A percentile compares a stretch with the other conserved stretches of the same genome.
These are phyloP conservation scores for Populus nigra DNA, from an alignment of 345 rosid genomes.

Conservation along the genomic window DNA sequence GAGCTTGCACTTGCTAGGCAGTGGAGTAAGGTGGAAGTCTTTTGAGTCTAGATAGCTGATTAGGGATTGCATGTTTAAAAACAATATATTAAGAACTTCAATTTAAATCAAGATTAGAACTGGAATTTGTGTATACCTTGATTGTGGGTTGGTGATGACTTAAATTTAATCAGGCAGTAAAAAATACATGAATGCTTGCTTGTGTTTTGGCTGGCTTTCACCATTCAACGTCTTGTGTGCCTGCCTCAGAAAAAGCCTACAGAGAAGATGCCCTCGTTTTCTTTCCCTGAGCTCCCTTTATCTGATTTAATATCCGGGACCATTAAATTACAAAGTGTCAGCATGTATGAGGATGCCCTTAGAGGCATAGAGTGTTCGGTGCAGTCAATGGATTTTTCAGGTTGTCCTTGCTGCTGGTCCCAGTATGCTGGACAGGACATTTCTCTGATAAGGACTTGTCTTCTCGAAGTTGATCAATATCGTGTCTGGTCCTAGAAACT, in stretches of 20 bases:
- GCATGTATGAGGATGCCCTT: not conserved
- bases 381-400: not conserved
- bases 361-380: not conserved
- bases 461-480: not conserved
- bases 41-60: not conserved
- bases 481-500: not conserved
- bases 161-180: constrained; percentile 20
- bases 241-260: constrained; percentile 1
- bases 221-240: not conserved
- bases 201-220: constrained; percentile 11
- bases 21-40: constrained; percentile 1
- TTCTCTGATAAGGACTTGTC: not conserved
- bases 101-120: constrained; percentile 20
- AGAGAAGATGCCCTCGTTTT: constrained; percentile 4
- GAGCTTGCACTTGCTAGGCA: constrained; percentile 18
- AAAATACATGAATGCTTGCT: constrained; percentile 8
- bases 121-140: constrained; percentile 26
- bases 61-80: not conserved
- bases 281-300: not conserved
- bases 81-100: not conserved
- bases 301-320: constrained; percentile 10
- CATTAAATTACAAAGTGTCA: not conserved
- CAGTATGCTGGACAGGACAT: not conserved
- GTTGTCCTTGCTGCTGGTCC: constrained; percentile 9
- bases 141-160: constrained; percentile 22